A percentile compares a stretch with the other conserved stretches of the same genome.
Conservation (phyloP, 2,329 filamentous ascomycete species). For the Calonectria leucothoes region DNA sequence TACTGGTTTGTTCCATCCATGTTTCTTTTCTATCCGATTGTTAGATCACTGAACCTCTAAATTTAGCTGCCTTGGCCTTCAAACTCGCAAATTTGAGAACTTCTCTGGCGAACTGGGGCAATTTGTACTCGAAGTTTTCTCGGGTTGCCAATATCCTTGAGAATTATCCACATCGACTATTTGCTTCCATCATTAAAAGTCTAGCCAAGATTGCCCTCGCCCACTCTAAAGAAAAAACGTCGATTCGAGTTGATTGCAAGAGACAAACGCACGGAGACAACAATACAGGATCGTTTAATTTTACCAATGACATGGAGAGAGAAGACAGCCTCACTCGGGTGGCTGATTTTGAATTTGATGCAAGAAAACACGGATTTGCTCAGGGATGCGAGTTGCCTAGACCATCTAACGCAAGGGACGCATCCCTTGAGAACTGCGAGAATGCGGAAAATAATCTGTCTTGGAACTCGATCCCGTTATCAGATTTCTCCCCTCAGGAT, state of each 20-base stretch:
- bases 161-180: not conserved
- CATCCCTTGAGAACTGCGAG: not conserved
- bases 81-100: not conserved
- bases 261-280: not conserved
- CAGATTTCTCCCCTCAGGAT: not conserved
- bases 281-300: not conserved
- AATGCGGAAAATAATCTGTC: not conserved
- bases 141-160: not conserved
- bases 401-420: no score
- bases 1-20: not conserved
- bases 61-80: not conserved
- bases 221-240: no score
- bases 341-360: no score
- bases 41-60: not conserved
- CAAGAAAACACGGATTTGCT: no score
- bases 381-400: not conserved
- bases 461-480: not conserved
- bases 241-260: not conserved
- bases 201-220: not conserved
- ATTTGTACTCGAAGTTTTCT: not conserved
- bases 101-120: not conserved
- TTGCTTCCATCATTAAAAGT: not conserved
- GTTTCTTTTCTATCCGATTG: not conserved
- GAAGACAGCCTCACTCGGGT: not conserved
- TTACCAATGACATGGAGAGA: not conserved